A percentile compares a stretch with the other conserved stretches of the same genome.
phyloP scores from a whole-genome alignment of 1,139 yeast genomes.

The Zhuliangozyma parablackwelliae region DNA sequence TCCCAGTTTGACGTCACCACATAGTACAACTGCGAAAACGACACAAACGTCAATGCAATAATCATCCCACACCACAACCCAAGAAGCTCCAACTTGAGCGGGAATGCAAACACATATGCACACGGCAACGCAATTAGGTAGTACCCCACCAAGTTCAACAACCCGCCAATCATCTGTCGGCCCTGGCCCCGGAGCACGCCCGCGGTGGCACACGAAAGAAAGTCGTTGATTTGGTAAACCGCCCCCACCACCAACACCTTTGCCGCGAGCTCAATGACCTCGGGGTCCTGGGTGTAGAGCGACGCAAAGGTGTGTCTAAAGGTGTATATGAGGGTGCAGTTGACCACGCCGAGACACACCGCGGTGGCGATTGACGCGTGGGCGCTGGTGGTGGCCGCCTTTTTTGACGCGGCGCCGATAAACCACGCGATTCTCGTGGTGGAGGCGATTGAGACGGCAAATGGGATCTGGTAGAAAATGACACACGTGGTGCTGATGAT shows the following conservation, averaged over 20 bases:
- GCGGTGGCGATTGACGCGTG: slow-evolving; percentile 41
- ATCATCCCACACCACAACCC: slow-evolving; percentile 67
- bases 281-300: slow-evolving; percentile 47
- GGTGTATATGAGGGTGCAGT: slow-evolving; percentile 30
- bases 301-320: slow-evolving; percentile 41
- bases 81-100: slow-evolving; percentile 35
- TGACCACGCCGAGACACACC: slow-evolving; percentile 38
- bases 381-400: slow-evolving; percentile 42
- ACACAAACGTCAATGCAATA: slow-evolving; percentile 46
- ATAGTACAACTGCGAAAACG: slow-evolving; percentile 42
- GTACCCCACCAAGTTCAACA: slow-evolving; percentile 52
- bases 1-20: slow-evolving; percentile 57
- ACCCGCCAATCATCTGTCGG: slow-evolving; percentile 61
- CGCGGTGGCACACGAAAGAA: slow-evolving; percentile 49
- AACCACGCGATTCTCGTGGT: slow-evolving; percentile 77
- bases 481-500: slow-evolving; percentile 68
- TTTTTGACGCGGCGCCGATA: slow-evolving; percentile 64
- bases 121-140: slow-evolving; percentile 57
- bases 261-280: slow-evolving; percentile 48
- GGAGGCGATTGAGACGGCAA: slow-evolving; percentile 69
- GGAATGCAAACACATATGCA: slow-evolving; percentile 52
- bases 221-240: slow-evolving; percentile 56
- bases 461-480: slow-evolving; percentile 67
- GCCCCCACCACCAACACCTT: slow-evolving; percentile 53
- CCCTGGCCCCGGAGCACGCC: slow-evolving; percentile 68